Evolutionary conservation across 2,329 filamentous ascomycete genomes (phyloP), one percentile per base, ranked within the genome.

Genomic region (Penicillium sp.): DNA sequence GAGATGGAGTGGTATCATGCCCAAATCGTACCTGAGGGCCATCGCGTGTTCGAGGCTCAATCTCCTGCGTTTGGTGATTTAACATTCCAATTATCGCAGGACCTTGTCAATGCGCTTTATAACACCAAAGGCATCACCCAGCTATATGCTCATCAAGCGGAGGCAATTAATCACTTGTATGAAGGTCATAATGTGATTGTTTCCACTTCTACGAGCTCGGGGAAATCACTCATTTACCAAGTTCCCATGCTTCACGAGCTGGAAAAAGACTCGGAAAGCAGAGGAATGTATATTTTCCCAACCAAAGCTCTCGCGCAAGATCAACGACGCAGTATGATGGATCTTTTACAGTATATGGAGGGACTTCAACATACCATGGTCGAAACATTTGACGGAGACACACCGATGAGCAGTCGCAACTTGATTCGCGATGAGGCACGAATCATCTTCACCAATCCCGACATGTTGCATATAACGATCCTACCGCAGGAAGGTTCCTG

Each of bases 191-290:
- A 97, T 69, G 91, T 97, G 13, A 93, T 99, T 48, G 88, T 99
- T 1, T 88, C 92, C 1, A 99, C 94, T 0, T 96, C 93, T 0
- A 99, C 94, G 0, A 96, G 90, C 68, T 99, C 94, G 1, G 94
- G 94, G 10, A 99, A 99, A 72, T 97, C 92, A 5, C 77, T 99
- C n/a, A 97, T 99, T 57, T 99, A 97, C 67, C 94, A 99, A 67
- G 82, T 99, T 14, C 94, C 94, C 0, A 91, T 99, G 42, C 76
- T 99, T 10, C 86, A 96, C 67, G 88, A 90, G 46, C 77, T 99
- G 2, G 93, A 99, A 71, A 79, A 84, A 48, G 89, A 97, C 65
- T 77, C 74, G 2, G 80, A 87, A 52, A 89, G 90, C 8, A 81
- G 94, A 63, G 94, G 94, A 2, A 91, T 99, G 87, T 97, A 97